A percentile compares a stretch with the other conserved stretches of the same genome.
Conservation (phyloP, 2,329 filamentous ascomycete species). For the Dactylellina sp. region DNA sequence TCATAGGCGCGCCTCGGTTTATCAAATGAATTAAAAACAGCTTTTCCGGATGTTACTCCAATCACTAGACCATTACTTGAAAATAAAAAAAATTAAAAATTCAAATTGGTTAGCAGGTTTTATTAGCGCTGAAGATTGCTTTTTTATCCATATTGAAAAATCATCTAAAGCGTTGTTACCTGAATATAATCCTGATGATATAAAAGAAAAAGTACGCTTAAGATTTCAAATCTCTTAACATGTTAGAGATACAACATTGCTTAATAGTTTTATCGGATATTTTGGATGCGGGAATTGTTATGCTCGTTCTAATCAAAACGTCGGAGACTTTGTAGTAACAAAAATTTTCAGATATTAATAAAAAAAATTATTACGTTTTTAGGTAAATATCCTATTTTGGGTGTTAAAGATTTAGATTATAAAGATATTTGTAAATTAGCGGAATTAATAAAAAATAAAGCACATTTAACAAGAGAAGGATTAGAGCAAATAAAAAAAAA, state of each 20-base stretch:
- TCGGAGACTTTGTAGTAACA: too few species aligned
- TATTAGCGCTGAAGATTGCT: conserved; percentile 14
- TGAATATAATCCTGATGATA: not conserved
- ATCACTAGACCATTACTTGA: not conserved
- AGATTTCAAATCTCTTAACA: conserved; percentile 32
- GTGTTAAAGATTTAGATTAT: conserved; percentile 23
- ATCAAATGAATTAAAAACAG: conserved; percentile 1
- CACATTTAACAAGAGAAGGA: conserved; percentile 15
- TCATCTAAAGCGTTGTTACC: not conserved
- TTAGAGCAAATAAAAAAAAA: conserved; percentile 37
- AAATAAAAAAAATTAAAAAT: conserved; percentile 33
- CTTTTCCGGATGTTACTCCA: conserved; percentile 3
- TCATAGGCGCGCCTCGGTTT: not conserved
- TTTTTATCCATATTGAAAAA: conserved; percentile 28
- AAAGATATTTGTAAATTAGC: conserved; percentile 20
- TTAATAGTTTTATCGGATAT: conserved; percentile 17
- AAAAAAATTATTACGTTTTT: conserved; percentile 13
- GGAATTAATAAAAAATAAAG: conserved; percentile 22
- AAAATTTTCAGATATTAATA: not conserved
- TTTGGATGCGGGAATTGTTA: conserved; percentile 2
- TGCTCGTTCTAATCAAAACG: too few species aligned
- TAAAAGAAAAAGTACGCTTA: conserved; percentile 20
- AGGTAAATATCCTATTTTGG: conserved; percentile 1
- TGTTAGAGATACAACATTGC: conserved; percentile 2
- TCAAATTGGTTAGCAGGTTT: conserved; percentile 33